Conservation (phyloP, 306 rosid genomes). For the Sindora glabra region DNA sequence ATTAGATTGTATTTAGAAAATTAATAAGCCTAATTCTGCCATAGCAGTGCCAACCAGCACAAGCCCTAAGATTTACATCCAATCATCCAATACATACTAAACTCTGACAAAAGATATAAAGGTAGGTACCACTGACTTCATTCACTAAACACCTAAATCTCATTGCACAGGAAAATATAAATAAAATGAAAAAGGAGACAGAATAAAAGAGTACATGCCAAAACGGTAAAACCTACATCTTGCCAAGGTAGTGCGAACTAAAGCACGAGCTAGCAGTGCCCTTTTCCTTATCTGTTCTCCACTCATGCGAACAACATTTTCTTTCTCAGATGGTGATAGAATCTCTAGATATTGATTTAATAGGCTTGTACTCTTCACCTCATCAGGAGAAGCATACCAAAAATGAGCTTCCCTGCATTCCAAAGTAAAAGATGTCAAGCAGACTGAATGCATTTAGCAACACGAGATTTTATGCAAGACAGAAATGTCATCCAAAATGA, state of each 20-base stretch:
- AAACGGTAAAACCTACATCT: conserved; percentile 57
- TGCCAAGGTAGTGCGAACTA: conserved; percentile 81
- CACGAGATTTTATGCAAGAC: neutral
- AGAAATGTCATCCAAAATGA: neutral
- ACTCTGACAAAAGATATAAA: neutral
- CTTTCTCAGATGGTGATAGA: conserved; percentile 66
- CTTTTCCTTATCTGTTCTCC: conserved; percentile 57
- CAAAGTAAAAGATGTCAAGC: neutral
- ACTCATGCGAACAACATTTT: conserved; percentile 37
- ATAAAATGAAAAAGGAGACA: neutral
- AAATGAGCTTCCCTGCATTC: conserved; percentile 70
- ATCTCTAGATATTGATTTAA: conserved; percentile 54
- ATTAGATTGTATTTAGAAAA: neutral
- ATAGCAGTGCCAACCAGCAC: neutral
- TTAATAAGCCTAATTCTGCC: neutral
- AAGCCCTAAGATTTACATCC: neutral
- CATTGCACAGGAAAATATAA: neutral
- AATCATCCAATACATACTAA: neutral
- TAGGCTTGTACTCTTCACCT: conserved; percentile 44
- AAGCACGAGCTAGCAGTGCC: conserved; percentile 63
- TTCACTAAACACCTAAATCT: neutral
- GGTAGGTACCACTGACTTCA: neutral
- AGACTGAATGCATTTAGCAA: neutral
- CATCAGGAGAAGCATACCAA: conserved; percentile 74
- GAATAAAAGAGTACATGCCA: neutral